These are phyloP conservation scores for Cynara cardunculus DNA, from an alignment of 129 eudicot species.

Conservation along the genomic window DNA sequence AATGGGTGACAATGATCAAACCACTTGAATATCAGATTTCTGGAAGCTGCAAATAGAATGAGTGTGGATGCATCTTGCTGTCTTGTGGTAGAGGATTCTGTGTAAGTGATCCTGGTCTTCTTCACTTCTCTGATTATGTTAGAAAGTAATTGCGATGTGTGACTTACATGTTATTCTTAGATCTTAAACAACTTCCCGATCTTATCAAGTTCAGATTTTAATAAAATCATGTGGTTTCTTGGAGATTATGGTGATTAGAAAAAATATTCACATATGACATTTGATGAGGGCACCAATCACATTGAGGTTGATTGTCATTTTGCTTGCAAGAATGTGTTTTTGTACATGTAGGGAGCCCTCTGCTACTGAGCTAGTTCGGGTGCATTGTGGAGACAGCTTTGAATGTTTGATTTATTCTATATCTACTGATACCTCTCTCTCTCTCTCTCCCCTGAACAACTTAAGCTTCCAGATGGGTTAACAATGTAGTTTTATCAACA, in stretches of 20 bases:
- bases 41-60: constrained; percentile 85
- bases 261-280: background rate
- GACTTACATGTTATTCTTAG: background rate
- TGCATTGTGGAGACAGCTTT: too few species aligned
- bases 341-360: too few species aligned
- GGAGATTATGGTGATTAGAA: background rate
- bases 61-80: constrained; percentile 64
- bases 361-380: too few species aligned
- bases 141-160: background rate
- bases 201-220: background rate
- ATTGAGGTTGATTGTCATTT: background rate
- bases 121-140: background rate
- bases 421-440: too few species aligned
- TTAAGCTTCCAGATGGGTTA: background rate
- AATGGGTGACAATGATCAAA: background rate
- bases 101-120: constrained; percentile 42
- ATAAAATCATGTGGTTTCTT: background rate
- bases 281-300: background rate
- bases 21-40: constrained; percentile 49
- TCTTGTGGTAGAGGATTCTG: constrained; percentile 87
- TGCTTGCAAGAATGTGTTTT: background rate
- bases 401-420: too few species aligned
- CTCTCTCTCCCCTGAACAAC: background rate
- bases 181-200: background rate
- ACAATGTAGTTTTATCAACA: constrained; percentile 23